Evolutionary conservation across 345 rosid genomes (phyloP).

Genomic region (Gynandropsis gynandra): DNA sequence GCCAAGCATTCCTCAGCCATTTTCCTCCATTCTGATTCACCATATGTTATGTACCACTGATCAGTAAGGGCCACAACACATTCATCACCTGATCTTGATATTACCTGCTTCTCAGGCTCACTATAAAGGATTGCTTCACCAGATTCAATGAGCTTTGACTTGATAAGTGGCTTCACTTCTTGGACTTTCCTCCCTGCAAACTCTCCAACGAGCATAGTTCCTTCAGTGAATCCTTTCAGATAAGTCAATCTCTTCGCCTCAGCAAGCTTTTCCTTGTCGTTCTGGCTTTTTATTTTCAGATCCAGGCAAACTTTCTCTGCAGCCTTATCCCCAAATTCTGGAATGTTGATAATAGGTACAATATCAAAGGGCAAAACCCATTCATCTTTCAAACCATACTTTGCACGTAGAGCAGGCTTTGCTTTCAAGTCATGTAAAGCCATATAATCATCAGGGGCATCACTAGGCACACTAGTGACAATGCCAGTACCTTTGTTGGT

Average conservation of each 20-base stretch:
- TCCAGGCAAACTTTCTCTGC: constrained; percentile 81
- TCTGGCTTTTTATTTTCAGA: constrained; percentile 82
- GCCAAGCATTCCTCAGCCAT: constrained; percentile 74
- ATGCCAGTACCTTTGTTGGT: constrained; percentile 95
- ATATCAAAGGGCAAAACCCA: constrained; percentile 78
- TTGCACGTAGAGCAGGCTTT: constrained; percentile 71
- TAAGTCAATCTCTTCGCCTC: constrained; percentile 89
- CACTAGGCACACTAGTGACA: constrained; percentile 95
- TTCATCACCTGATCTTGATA: constrained; percentile 96
- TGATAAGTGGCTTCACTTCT: constrained; percentile 71
- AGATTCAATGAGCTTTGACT: constrained; percentile 55
- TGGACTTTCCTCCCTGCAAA: constrained; percentile 66
- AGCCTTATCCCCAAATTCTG: constrained; percentile 78
- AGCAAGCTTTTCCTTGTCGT: constrained; percentile 84
- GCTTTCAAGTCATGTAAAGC: constrained; percentile 67
- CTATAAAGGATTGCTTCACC: constrained; percentile 74
- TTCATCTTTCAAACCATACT: constrained; percentile 74
- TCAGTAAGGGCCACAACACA: constrained; percentile 98
- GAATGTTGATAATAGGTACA: constrained; percentile 70
- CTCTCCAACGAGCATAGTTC: constrained; percentile 75
- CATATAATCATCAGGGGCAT: constrained; percentile 94
- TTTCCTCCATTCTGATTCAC: constrained; percentile 75
- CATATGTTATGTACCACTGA: constrained; percentile 93
- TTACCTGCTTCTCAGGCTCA: constrained; percentile 91
- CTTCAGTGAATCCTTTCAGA: constrained; percentile 81